These are phyloP conservation scores for Xylaria arbuscula DNA, from an alignment of 2,329 filamentous ascomycete species.

Conservation along the genomic window DNA sequence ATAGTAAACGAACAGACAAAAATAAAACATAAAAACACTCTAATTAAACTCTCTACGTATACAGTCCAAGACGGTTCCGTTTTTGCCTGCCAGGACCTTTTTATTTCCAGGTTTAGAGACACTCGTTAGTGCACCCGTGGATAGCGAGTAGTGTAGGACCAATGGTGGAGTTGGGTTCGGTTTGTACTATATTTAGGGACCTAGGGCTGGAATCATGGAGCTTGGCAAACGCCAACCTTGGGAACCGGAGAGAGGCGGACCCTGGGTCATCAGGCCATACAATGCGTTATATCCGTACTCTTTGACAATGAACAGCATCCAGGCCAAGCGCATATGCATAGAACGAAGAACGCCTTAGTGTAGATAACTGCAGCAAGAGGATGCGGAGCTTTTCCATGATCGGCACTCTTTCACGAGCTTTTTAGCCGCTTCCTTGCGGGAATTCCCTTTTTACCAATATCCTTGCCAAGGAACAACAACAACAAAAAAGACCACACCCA, in stretches of 20 bases:
- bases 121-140: background rate
- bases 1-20: too few relatives aligned
- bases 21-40: too few relatives aligned
- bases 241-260: background rate
- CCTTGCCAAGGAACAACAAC: slow-evolving; percentile 1
- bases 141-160: background rate
- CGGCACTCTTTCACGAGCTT: slow-evolving; percentile 1
- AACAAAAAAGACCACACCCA: background rate
- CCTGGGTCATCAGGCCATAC: slow-evolving; percentile 3
- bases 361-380: background rate
- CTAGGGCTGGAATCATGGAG: background rate
- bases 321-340: background rate
- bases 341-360: background rate
- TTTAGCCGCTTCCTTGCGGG: slow-evolving; percentile 10
- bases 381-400: background rate
- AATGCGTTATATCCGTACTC: background rate
- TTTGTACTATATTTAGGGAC: background rate
- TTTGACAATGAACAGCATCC: background rate
- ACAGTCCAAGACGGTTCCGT: background rate
- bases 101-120: background rate
- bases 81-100: background rate
- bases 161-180: background rate
- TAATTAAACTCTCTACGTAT: too few relatives aligned
- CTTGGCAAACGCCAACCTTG: background rate
- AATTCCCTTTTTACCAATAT: slow-evolving; percentile 4